A percentile compares a stretch with the other conserved stretches of the same genome.
These are phyloP conservation scores for Amaranthus palmeri DNA, from an alignment of 148 eudicot genomes.

Conservation along the genomic window DNA sequence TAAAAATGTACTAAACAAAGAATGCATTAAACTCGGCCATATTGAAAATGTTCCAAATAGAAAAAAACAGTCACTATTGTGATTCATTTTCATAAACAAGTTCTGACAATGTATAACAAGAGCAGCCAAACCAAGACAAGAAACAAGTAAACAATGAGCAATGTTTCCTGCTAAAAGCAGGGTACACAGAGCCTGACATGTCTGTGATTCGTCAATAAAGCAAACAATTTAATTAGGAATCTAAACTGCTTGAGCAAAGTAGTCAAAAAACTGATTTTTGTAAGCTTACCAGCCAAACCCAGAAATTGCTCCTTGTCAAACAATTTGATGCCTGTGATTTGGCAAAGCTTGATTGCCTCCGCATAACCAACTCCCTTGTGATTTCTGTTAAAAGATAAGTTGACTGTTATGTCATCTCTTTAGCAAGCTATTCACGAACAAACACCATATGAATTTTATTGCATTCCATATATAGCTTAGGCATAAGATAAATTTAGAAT, in stretches of 20 bases:
- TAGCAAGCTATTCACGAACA: conserved; percentile 3
- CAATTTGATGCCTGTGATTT: conserved; percentile 68
- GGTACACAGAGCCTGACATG: too few species aligned
- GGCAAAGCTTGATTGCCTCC: conserved; percentile 82
- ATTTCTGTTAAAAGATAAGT: conserved; percentile 50
- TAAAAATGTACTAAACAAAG: neutral
- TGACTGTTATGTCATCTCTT: neutral
- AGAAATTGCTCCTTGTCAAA: conserved; percentile 47
- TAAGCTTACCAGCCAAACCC: conserved; percentile 78
- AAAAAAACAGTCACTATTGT: too few species aligned
- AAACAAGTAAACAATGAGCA: too few species aligned
- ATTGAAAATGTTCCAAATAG: too few species aligned
- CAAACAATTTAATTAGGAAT: neutral
- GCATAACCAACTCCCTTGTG: conserved; percentile 67
- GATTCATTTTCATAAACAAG: too few species aligned
- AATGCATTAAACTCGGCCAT: neutral
- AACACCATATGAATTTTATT: too few species aligned
- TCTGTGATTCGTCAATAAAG: too few species aligned
- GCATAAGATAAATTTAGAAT: too few species aligned
- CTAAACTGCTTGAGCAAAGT: neutral
- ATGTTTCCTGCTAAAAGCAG: too few species aligned
- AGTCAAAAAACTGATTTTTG: neutral
- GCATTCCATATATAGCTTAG: too few species aligned
- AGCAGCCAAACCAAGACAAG: too few species aligned
- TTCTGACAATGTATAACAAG: too few species aligned